phyloP scores from a whole-genome alignment of 176 grass and related monocot genomes.

The Avena sativa region DNA sequence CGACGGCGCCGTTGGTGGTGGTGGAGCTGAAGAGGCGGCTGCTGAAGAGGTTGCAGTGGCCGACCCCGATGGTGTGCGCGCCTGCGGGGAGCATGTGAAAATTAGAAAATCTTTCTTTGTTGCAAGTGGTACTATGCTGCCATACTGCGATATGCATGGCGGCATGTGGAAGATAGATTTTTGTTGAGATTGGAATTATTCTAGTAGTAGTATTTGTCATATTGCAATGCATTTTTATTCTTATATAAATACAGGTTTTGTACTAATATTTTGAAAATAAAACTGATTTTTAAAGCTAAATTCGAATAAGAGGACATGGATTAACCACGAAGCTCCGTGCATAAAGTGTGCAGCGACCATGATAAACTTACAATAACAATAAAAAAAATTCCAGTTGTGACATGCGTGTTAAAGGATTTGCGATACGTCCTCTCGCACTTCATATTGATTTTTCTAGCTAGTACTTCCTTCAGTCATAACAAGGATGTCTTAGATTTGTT shows the following conservation, averaged over 20 bases:
- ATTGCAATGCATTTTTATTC: background rate
- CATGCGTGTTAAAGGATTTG: no score
- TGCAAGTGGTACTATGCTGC: background rate
- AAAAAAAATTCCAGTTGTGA: background rate
- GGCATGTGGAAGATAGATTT: no score
- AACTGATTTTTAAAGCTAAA: background rate
- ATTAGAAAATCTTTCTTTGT: background rate
- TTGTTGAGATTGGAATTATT: no score
- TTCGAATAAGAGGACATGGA: no score
- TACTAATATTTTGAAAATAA: background rate
- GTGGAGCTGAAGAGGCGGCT: conserved; percentile 60
- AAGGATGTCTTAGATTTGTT: no score
- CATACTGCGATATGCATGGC: background rate
- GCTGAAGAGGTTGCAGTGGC: conserved; percentile 76
- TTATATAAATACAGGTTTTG: background rate
- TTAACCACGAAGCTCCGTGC: background rate
- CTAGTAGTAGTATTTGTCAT: no score
- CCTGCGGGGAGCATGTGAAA: conserved; percentile 44
- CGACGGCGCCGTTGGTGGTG: conserved; percentile 11
- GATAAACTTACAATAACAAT: background rate
- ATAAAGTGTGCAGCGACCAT: background rate
- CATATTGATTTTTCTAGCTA: no score
- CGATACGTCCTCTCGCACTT: no score
- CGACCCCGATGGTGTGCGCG: conserved; percentile 83
- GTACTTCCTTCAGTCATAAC: no score